Conservation (phyloP, 176 grass and related monocot genomes). For the Microstegium vimineum region DNA sequence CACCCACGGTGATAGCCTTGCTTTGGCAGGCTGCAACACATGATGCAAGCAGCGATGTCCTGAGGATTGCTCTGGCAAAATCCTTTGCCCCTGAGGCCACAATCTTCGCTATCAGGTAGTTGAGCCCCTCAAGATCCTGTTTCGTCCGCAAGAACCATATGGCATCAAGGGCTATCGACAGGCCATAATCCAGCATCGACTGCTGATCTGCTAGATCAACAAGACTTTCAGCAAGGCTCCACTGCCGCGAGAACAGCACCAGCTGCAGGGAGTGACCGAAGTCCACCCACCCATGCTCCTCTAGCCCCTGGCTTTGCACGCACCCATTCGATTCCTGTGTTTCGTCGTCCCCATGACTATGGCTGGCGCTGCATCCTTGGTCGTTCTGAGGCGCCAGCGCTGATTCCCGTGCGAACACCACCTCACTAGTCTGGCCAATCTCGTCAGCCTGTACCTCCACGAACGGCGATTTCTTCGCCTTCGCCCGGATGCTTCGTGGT, state of each 20-base stretch:
- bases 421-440: slow-evolving; percentile 42
- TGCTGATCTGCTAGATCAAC: slow-evolving; percentile 53
- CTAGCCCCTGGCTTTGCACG: slow-evolving; percentile 33
- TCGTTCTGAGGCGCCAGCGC: slow-evolving; percentile 27
- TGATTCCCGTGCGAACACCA: slow-evolving; percentile 42
- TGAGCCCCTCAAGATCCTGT: slow-evolving; percentile 53
- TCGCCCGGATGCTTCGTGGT: not conserved
- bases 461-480: slow-evolving; percentile 27
- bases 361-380: slow-evolving; percentile 15
- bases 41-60: slow-evolving; percentile 62
- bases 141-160: slow-evolving; percentile 76
- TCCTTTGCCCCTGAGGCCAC: slow-evolving; percentile 65
- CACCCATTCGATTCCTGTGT: slow-evolving; percentile 18
- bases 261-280: slow-evolving; percentile 59
- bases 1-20: slow-evolving; percentile 45
- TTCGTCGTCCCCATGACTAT: slow-evolving; percentile 21
- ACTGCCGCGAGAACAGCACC: slow-evolving; percentile 60
- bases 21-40: slow-evolving; percentile 79
- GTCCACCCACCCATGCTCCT: slow-evolving; percentile 48
- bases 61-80: slow-evolving; percentile 73
- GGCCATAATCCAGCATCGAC: slow-evolving; percentile 60
- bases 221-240: slow-evolving; percentile 59
- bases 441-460: slow-evolving; percentile 52
- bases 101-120: slow-evolving; percentile 56
- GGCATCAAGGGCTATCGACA: slow-evolving; percentile 61